Evolutionary conservation across 257 asterid species (phyloP), one percentile per base, ranked within the genome.

Genomic region (Eucommia ulmoides): DNA sequence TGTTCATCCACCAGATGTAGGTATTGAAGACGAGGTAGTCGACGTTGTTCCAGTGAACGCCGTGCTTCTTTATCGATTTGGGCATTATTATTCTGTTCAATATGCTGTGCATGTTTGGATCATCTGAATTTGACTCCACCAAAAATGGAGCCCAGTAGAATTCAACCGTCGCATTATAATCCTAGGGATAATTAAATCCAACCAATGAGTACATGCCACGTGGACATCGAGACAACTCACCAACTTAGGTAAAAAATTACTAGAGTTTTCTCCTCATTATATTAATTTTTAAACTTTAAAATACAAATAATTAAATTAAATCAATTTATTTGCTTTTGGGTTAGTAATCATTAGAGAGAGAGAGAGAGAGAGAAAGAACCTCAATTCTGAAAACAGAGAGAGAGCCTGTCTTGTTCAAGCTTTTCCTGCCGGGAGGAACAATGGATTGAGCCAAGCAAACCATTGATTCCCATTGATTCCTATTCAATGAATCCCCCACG

Each of bases 1-100:
- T 86, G 72, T 86, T 86, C 96, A 86, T 86, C 96, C 96, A 86
- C 96, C 96, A 86, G 49, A 86, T 86, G 51, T 86, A 86, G 0
- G 96, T 77, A 71, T 86, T 82, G 74, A 86, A 86, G 55, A 86
- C 45, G 55, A 86, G 92, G 69, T 63, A 86, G 50, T 86, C 96
- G 7, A 74, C 96, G 44, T 75, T 65, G 69, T 66, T 79, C 96
- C 96, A 86, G 19, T 77, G 73, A 51, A 61, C 23, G 63, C 84
- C 96, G 24, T 86, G 94, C 15, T 80, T 86, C 8, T 73, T 45
- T 58, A 86, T 82, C 2, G 96, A 82, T 33, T 74, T 79, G 0
- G 96, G 94, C 96, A 75, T 80, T 67, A 86, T 86, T 25, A 86
- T 82, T 0, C 96, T 78, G 68, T 80, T 72, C 81, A 80, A 61